Conservation (phyloP, 805 yeast genomes). For the Saturnispora gosingensis region DNA sequence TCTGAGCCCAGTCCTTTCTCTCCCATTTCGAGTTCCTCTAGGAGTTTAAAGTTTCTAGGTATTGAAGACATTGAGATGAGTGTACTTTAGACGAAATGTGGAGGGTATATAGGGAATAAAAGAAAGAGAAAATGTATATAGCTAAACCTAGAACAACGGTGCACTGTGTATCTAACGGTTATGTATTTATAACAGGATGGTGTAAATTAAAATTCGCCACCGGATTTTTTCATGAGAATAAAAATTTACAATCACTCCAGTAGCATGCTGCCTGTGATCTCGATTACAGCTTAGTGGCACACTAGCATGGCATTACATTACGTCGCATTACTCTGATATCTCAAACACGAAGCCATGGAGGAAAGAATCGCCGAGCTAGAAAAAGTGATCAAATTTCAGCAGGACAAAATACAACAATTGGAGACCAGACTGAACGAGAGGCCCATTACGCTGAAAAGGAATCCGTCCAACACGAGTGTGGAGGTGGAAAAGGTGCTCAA, state of each 20-base stretch:
- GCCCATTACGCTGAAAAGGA: not conserved
- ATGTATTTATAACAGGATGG: not conserved
- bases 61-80: conserved; percentile 18
- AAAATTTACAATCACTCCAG: not conserved
- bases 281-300: too few relatives aligned
- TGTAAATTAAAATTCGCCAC: not conserved
- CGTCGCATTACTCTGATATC: not conserved
- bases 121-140: not conserved
- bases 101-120: not conserved
- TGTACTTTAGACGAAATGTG: not conserved
- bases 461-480: not conserved
- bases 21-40: conserved; percentile 96
- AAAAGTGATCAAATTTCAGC: not conserved
- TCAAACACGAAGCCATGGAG: not conserved
- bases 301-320: too few relatives aligned
- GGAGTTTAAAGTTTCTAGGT: conserved; percentile 88
- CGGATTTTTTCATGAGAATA: not conserved
- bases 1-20: conserved; percentile 97
- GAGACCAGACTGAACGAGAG: not conserved
- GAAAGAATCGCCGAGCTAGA: not conserved
- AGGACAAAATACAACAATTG: not conserved
- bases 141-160: not conserved
- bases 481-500: not conserved
- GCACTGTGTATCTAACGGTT: not conserved
- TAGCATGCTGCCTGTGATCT: not conserved